Base-by-base conservation (phyloP, 352 stramenopile species). In the Sclerospora graminicola region DNA sequence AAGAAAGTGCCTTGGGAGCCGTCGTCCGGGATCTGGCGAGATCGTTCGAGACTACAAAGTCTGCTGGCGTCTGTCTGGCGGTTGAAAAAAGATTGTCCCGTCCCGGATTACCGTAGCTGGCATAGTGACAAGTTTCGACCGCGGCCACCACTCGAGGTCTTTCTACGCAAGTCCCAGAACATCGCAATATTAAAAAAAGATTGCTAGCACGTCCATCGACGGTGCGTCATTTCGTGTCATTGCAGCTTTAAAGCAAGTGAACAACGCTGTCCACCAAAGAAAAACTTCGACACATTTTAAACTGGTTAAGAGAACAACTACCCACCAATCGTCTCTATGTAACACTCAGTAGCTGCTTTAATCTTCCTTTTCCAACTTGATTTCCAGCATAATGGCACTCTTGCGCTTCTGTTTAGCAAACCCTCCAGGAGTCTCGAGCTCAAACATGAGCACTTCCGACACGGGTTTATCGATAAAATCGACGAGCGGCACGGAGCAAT, bases 331-430 rank as follows among this genome's bases (percentile, higher is more conserved):
- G 16, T 13, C 15, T 13, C 20, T 29, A 34, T 11, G 8, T 20
- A 15, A 37, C 18, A n/a, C n/a, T n/a, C n/a, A 11, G 35, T 11
- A 27, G 24, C n/a, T n/a, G n/a, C n/a, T n/a, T 41, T 69, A 75
- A 42, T 68, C 56, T 30, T 79, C 57, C 47, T 74, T 69, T 46
- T 79, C 60, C 23, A 89, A 52, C 42, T 80, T 78, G 42, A 89
- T 73, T 62, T 85, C 66, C 31, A 89, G 69, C 63, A 86, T 74
- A 29, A 86, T 48, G 34, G 66, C 67, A 48, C 71, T 84, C 38
- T 76, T 81, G 43, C 75, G 73, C 51, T 77, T 81, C 59, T 89
- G 73, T 35, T 66, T 75, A 20, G 62, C 46, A 51, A 83, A 84
- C 20, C 27, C 36, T 13, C 41, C 41, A 15, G 68, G 61, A 7